phyloP scores from a whole-genome alignment of 345 rosid genomes.

The Conringia planisiliqua region DNA sequence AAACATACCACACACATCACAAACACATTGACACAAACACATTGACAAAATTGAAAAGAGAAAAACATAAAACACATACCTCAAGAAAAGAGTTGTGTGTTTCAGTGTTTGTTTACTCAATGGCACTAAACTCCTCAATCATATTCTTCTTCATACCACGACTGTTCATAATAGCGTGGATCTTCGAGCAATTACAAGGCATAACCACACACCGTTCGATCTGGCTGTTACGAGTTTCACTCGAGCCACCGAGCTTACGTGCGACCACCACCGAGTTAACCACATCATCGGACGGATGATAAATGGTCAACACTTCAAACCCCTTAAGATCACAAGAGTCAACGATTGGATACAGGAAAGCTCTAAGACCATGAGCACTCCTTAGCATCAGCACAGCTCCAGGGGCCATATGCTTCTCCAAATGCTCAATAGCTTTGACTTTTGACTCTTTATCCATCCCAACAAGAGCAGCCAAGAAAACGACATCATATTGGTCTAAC shows the following conservation, averaged over 20 bases:
- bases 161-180: constrained; percentile 43
- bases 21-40: background rate
- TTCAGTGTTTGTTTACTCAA: constrained; percentile 20
- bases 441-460: constrained; percentile 79
- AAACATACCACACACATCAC: constrained; percentile 12
- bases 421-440: constrained; percentile 48
- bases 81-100: constrained; percentile 5
- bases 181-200: constrained; percentile 59
- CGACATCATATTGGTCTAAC: constrained; percentile 66
- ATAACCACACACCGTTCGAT: constrained; percentile 31
- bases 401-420: constrained; percentile 60
- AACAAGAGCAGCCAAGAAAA: constrained; percentile 87
- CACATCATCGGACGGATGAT: constrained; percentile 84
- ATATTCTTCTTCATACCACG: constrained; percentile 46
- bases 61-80: constrained; percentile 12
- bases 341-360: constrained; percentile 82
- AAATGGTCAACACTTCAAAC: constrained; percentile 66
- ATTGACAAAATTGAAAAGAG: background rate
- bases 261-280: constrained; percentile 84
- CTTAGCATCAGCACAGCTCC: constrained; percentile 66
- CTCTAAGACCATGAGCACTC: constrained; percentile 89
- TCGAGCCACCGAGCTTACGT: constrained; percentile 42
- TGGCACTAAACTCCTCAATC: constrained; percentile 43
- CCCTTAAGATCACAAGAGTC: constrained; percentile 64
- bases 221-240: background rate